These are phyloP conservation scores for Dendrobium chrysotoxum DNA, from an alignment of 106 monocot species.

Conservation along the genomic window DNA sequence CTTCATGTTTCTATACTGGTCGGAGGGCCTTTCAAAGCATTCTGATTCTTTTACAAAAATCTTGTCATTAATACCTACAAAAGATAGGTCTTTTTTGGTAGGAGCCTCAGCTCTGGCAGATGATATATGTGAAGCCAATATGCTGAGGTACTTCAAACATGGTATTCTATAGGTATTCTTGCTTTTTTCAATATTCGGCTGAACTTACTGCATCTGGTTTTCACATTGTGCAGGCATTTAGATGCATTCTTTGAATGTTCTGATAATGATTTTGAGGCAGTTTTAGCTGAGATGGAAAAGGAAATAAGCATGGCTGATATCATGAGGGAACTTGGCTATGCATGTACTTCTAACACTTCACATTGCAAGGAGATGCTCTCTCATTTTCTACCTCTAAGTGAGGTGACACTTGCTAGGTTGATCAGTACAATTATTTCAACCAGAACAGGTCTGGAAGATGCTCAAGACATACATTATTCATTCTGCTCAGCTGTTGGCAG, in stretches of 20 bases:
- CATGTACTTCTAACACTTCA: conserved; percentile 50
- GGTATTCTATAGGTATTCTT: neutral
- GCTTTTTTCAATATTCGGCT: neutral
- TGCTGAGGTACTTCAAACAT: conserved; percentile 34
- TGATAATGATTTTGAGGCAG: conserved; percentile 69
- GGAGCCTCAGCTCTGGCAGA: conserved; percentile 30
- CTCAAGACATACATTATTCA: conserved; percentile 45
- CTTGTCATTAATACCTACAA: conserved; percentile 47
- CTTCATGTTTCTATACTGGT: conserved; percentile 57
- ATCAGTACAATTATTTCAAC: conserved; percentile 57
- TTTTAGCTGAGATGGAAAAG: conserved; percentile 71
- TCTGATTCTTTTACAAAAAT: conserved; percentile 74
- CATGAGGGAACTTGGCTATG: conserved; percentile 80
- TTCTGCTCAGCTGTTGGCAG: conserved; percentile 58
- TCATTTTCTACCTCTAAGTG: conserved; percentile 75
- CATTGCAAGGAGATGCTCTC: conserved; percentile 81
- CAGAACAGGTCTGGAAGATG: conserved; percentile 55
- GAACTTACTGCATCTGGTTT: neutral
- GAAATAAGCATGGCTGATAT: conserved; percentile 82
- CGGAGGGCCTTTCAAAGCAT: conserved; percentile 72
- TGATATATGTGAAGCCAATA: conserved; percentile 20
- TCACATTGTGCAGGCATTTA: conserved; percentile 41
- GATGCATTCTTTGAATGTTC: conserved; percentile 33
- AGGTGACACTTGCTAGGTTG: conserved; percentile 63
- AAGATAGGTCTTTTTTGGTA: conserved; percentile 36